A percentile compares a stretch with the other conserved stretches of the same genome.
Evolutionary conservation across 2,329 filamentous ascomycete genomes (phyloP).

Genomic region (Teratosphaeriaceae sp.): DNA sequence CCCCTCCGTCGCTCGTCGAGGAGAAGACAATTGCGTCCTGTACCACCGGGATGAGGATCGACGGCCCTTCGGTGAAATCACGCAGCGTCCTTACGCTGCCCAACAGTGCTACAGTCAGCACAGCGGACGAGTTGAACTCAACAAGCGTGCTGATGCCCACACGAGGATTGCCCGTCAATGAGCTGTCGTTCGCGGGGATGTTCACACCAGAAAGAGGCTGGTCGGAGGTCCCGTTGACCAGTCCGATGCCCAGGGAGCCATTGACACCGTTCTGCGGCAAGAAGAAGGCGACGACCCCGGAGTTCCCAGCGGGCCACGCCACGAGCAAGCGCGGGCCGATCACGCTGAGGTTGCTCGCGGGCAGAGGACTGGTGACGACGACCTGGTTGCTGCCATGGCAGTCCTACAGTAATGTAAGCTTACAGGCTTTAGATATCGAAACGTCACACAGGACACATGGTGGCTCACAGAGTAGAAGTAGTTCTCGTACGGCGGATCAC

Average conservation of each 20-base stretch:
- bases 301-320: constrained; percentile 61
- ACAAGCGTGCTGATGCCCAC: constrained; percentile 48
- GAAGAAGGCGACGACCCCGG: constrained; percentile 53
- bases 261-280: constrained; percentile 47
- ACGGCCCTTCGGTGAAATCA: constrained; percentile 55
- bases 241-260: constrained; percentile 46
- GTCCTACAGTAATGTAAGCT: constrained; percentile 35
- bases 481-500: constrained; percentile 55
- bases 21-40: constrained; percentile 48
- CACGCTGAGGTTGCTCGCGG: constrained; percentile 47
- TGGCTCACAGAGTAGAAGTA: constrained; percentile 50
- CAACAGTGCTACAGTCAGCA: constrained; percentile 50
- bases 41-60: constrained; percentile 45
- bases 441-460: background rate
- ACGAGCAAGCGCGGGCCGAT: constrained; percentile 50
- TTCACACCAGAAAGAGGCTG: constrained; percentile 45
- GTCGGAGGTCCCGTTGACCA: constrained; percentile 45
- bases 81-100: constrained; percentile 58
- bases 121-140: constrained; percentile 52
- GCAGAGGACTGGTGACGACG: constrained; percentile 52
- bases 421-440: background rate
- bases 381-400: constrained; percentile 55
- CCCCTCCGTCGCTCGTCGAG: constrained; percentile 36
- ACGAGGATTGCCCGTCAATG: constrained; percentile 30
- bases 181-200: constrained; percentile 18